Conservation (phyloP, 163 green algal species). For the Scenedesmus sp. region DNA sequence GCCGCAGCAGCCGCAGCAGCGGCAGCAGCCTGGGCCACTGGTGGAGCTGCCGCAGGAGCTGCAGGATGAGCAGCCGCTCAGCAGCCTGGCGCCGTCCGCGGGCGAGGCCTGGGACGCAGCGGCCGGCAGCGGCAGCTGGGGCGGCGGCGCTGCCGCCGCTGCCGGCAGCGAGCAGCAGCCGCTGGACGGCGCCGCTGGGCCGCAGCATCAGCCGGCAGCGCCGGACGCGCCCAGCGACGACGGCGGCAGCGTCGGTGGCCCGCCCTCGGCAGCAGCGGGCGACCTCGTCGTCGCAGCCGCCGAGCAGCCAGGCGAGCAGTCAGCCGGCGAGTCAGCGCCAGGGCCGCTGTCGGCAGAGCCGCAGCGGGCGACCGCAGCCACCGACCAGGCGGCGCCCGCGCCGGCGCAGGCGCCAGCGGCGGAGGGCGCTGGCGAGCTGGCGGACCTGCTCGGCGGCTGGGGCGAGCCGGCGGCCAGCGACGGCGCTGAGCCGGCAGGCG, state of each 20-base stretch:
- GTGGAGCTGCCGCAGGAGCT: neutral
- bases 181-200: neutral
- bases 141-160: neutral
- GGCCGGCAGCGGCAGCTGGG: neutral
- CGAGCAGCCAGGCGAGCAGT: neutral
- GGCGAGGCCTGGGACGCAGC: no score
- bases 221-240: neutral
- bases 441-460: slow-evolving; percentile 26
- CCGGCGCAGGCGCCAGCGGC: neutral
- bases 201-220: neutral
- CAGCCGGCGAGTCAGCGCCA: no score
- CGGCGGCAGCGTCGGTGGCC: neutral
- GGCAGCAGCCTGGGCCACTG: neutral
- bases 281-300: neutral
- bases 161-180: neutral
- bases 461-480: no score
- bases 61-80: no score
- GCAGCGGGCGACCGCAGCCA: no score
- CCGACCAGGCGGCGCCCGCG: neutral
- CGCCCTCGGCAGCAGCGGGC: neutral
- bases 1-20: neutral
- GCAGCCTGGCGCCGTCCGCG: no score
- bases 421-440: neutral
- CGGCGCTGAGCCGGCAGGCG: no score
- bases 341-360: no score